phyloP scores from a whole-genome alignment of 306 rosid species.

The Gynostemma pentaphyllum region DNA sequence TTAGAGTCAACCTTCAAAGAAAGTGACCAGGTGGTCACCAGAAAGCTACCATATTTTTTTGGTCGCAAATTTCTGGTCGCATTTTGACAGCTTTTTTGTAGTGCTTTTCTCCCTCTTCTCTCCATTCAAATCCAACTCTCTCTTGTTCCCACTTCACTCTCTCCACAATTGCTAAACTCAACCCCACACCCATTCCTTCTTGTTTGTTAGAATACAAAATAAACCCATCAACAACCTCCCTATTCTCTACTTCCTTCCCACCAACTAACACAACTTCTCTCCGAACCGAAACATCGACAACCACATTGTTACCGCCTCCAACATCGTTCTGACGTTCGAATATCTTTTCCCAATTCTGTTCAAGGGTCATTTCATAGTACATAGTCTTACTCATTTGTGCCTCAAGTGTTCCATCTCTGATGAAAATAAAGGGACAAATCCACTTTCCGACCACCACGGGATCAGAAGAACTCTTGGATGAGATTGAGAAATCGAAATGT shows the following conservation, averaged over 20 bases:
- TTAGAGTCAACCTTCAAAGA: no score
- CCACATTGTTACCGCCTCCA: conserved; percentile 9
- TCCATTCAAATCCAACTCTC: conserved; percentile 29
- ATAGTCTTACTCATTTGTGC: conserved; percentile 31
- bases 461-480: no score
- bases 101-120: conserved; percentile 24
- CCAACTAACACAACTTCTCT: conserved; percentile 25
- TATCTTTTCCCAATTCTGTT: no score
- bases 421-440: conserved; percentile 49
- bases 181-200: conserved; percentile 29
- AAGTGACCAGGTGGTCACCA: no score
- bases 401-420: conserved; percentile 42
- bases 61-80: no score
- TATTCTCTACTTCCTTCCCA: conserved; percentile 25
- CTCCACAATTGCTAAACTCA: conserved; percentile 35
- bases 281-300: conserved; percentile 35
- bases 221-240: conserved; percentile 18
- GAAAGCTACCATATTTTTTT: no score
- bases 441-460: conserved; percentile 46
- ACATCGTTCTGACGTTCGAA: no score
- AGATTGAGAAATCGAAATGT: conserved; percentile 18
- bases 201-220: no score
- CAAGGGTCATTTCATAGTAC: conserved; percentile 59
- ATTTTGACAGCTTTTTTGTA: no score
- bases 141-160: no score